A percentile compares a stretch with the other conserved stretches of the same genome.
Conservation (phyloP, 1,284 basidiomycete species). For the Phlebopus sp. region DNA sequence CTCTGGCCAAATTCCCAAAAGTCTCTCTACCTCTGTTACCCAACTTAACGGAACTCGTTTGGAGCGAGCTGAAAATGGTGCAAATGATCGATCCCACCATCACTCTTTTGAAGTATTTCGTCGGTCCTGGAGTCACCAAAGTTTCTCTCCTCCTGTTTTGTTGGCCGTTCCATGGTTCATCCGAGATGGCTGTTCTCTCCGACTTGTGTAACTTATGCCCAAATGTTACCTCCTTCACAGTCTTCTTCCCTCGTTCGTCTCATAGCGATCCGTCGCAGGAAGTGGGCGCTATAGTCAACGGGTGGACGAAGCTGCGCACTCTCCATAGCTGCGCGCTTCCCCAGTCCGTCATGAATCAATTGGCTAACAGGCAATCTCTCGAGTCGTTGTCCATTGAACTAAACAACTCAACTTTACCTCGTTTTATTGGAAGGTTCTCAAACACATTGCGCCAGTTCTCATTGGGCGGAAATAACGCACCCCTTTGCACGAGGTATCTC, state of each 20-base stretch:
- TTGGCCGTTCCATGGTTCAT: slow-evolving; percentile 23
- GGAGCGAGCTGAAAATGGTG: slow-evolving; percentile 27
- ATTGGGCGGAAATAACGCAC: slow-evolving; percentile 24
- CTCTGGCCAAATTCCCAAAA: slow-evolving; percentile 2
- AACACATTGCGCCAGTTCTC: slow-evolving; percentile 21
- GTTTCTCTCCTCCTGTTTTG: slow-evolving; percentile 24
- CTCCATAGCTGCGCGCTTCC: slow-evolving; percentile 22
- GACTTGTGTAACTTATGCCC: slow-evolving; percentile 23
- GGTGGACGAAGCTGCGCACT: slow-evolving; percentile 18
- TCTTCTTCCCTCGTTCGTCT: slow-evolving; percentile 27
- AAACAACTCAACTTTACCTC: slow-evolving; percentile 22
- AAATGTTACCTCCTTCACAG: slow-evolving; percentile 25
- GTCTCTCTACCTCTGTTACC: slow-evolving; percentile 24
- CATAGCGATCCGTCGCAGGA: slow-evolving; percentile 26
- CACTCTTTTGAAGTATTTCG: slow-evolving; percentile 25
- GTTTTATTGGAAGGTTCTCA: slow-evolving; percentile 21
- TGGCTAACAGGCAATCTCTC: slow-evolving; percentile 12
- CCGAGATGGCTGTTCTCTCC: slow-evolving; percentile 22
- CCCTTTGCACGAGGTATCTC: slow-evolving; percentile 22
- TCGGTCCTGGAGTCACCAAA: slow-evolving; percentile 17
- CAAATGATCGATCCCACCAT: slow-evolving; percentile 26
- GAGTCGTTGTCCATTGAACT: slow-evolving; percentile 26
- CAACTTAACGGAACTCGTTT: slow-evolving; percentile 27
- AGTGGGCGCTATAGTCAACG: slow-evolving; percentile 23
- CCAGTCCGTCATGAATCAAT: slow-evolving; percentile 22